These are phyloP conservation scores for Myriosclerotinia curreyana DNA, from an alignment of 2,329 filamentous ascomycete genomes.

Conservation along the genomic window DNA sequence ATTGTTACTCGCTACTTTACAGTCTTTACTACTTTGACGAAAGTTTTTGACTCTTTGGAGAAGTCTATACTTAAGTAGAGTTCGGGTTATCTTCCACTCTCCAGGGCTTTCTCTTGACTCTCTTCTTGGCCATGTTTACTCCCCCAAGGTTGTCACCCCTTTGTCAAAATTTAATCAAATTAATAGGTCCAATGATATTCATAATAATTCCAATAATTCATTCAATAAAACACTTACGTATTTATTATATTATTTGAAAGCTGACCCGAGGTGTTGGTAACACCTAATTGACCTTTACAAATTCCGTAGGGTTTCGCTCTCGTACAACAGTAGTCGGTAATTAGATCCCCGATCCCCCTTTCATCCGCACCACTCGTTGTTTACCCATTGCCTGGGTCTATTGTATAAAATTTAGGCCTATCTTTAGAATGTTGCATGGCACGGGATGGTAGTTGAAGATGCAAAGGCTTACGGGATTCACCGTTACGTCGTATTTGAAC, in stretches of 20 bases:
- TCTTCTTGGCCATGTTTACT: no score
- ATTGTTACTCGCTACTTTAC: not conserved
- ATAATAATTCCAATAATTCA: not conserved
- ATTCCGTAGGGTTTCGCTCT: not conserved
- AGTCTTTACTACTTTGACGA: not conserved
- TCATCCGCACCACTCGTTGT: slow-evolving; percentile 7
- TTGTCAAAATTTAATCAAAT: not conserved
- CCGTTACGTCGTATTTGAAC: slow-evolving; percentile 9
- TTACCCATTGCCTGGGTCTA: slow-evolving; percentile 18
- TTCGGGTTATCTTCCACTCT: slow-evolving; percentile 6
- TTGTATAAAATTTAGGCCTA: slow-evolving; percentile 5
- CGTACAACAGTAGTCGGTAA: no score
- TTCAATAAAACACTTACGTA: not conserved
- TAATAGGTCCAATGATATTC: not conserved
- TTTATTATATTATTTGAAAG: not conserved
- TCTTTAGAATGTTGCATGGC: slow-evolving; percentile 10
- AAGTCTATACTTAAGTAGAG: not conserved
- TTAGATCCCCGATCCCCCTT: no score
- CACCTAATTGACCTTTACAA: slow-evolving; percentile 13
- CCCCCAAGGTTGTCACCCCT: not conserved
- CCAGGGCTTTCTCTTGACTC: not conserved
- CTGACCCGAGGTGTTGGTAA: slow-evolving; percentile 21
- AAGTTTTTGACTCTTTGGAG: not conserved
- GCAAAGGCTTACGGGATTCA: slow-evolving; percentile 7
- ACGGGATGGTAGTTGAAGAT: slow-evolving; percentile 16